Evolutionary conservation across 1,139 yeast species (phyloP), one percentile per base, ranked within the genome.

Genomic region (Yamadazyma dushanensis): DNA sequence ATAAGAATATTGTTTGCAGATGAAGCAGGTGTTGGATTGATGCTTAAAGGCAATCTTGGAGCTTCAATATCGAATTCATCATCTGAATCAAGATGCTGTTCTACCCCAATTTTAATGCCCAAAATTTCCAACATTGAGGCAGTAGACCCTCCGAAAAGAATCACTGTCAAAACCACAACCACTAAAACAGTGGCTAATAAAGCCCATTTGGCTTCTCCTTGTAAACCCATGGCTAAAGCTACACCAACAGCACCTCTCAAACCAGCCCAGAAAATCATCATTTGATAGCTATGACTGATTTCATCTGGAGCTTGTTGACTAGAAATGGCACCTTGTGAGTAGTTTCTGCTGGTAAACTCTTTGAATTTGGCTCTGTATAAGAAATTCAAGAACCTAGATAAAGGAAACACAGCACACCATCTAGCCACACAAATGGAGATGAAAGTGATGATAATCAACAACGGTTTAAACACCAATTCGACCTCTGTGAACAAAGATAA

Each of bases 211-310:
- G 88, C 83, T 54, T 90, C 97, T 41, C 98, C 98, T 60, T 87
- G 95, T 33, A 94, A 68, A 2, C 98, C 98, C 80, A 95, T 90
- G 0, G 98, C 98, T 52, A 94, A 73, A 0, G 98, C 99, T 3
- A 94, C 99, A 47, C 99, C 99, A 23, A 94, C 99, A 1, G 99
- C 99, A 41, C 99, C 99, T 54, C 99, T 74, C 41, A 94, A 70
- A 5, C 99, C 99, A 2, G 98, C 98, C 99, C 99, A 94, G 61
- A 94, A 94, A 32, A 94, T 87, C 98, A 94, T 92, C 88, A 90
- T 88, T 63, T 94, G 98, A 59, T 94, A 94, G 41, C 86, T 88
- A 50, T 88, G 94, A 16, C 96, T 92, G 41, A 94, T 89, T 61
- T 90, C 97, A 50, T 90, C 97, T 1, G 86, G 84, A n/a, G 71